Percentiles rank a stretch among this genome's conserved stretches.
phyloP scores from a whole-genome alignment of 805 yeast genomes.

The Ogataea dorogensis region DNA sequence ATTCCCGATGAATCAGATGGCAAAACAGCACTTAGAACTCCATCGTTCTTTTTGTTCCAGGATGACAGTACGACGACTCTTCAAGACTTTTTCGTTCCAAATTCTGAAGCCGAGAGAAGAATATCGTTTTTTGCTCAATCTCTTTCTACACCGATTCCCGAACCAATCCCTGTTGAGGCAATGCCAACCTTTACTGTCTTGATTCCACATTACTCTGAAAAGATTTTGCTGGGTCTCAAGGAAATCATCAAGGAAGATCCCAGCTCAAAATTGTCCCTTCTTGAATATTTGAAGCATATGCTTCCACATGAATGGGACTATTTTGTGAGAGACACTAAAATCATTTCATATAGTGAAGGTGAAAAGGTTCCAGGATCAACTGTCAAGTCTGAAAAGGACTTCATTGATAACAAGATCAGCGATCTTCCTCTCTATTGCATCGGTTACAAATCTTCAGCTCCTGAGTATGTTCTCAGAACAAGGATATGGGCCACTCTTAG shows the following conservation, averaged over 20 bases:
- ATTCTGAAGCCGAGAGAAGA: constrained; percentile 51
- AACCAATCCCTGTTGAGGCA: constrained; percentile 45
- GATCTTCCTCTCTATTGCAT: constrained; percentile 70
- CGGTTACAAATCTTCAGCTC: constrained; percentile 68
- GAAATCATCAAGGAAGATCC: constrained; percentile 48
- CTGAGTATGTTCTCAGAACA: constrained; percentile 65
- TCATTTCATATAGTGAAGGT: constrained; percentile 57
- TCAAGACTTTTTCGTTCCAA: constrained; percentile 41
- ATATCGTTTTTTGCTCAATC: constrained; percentile 55
- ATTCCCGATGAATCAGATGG: constrained; percentile 51
- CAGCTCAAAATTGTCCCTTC: constrained; percentile 51
- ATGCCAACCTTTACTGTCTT: constrained; percentile 52
- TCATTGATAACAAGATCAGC: constrained; percentile 43
- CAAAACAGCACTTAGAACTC: constrained; percentile 35
- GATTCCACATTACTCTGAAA: constrained; percentile 53
- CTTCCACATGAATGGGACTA: constrained; percentile 77
- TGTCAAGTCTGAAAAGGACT: constrained; percentile 35
- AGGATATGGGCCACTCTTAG: constrained; percentile 86
- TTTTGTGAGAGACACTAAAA: constrained; percentile 74
- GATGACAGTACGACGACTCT: constrained; percentile 43
- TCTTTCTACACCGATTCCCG: constrained; percentile 46
- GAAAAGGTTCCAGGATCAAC: constrained; percentile 30
- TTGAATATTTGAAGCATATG: constrained; percentile 74
- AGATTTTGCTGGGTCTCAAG: constrained; percentile 41
- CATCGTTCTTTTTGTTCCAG: constrained; percentile 47